Base-by-base conservation (phyloP, 176 grass and related monocot species). In the Oryza coarctata region DNA sequence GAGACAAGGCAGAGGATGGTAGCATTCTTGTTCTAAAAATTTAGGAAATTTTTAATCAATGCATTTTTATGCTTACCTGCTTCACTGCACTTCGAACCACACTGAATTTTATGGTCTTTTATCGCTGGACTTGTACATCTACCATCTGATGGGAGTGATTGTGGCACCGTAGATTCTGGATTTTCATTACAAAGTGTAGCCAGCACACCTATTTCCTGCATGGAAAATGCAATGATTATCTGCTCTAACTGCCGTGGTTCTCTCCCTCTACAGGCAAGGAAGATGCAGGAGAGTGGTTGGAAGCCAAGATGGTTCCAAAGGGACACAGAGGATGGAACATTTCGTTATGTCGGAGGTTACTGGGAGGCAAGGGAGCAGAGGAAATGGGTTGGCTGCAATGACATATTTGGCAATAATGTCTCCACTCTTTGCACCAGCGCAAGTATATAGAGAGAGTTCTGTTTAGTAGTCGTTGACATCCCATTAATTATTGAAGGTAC, bases 241-340 rank as follows among this genome's bases (percentile, higher is more conserved):
- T 71, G n/a, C 13, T 43, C 61, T 75, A 28, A 80, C 18, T 75
- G 31, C 50, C 7, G 22, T 55, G 12, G 4, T 9, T 71, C 65
- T 85, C 40, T 74, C 71, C 7, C 2, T 86, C 10, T 85, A 81
- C 86, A 96, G 94, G 89, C 94, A 71, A 96, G 90, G 82, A 96
- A 87, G 63, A 88, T 92, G 85, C 94, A 96, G 88, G 94, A 96
- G 76, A 93, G 79, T 86, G 94, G 94, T 17, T 96, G 94, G 94
- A 88, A 91, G 65, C 94, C 94, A 58, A 93, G 76, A 87, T 96
- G 94, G 94, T 96, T 96, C 74, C 55, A 69, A 75, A 96, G 69
- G 85, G 91, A 85, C 64, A 84, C 40, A 0, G 70, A 91, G 73
- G 71, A 80, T 26, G 86, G 74, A 61, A 89, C 88, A 18, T 96